phyloP scores from a whole-genome alignment of 116 monocot species.

The Phalaenopsis hybrid region DNA sequence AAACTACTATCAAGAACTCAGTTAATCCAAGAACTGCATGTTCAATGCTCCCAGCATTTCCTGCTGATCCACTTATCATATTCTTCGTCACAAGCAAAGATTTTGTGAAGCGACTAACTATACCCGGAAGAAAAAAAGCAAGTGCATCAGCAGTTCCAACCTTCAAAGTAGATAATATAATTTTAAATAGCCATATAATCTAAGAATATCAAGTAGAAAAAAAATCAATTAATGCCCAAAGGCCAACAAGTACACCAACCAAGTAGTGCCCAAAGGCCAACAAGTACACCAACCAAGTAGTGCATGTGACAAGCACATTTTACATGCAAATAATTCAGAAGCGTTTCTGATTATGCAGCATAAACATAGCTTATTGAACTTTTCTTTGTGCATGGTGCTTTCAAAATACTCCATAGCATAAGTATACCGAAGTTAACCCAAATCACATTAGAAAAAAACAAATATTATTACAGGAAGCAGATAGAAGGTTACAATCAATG shows the following conservation, averaged over 20 bases:
- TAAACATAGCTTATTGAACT: background rate
- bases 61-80: constrained; percentile 78
- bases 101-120: constrained; percentile 74
- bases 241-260: background rate
- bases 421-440: too few relatives aligned
- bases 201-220: constrained; percentile 5
- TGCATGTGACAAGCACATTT: background rate
- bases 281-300: background rate
- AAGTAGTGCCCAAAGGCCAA: background rate
- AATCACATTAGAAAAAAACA: too few relatives aligned
- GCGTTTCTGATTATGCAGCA: background rate
- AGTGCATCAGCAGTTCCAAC: constrained; percentile 83
- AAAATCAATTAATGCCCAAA: background rate
- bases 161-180: constrained; percentile 29
- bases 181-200: background rate
- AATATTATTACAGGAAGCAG: too few relatives aligned
- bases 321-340: background rate
- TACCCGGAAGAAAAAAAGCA: constrained; percentile 88
- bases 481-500: too few relatives aligned
- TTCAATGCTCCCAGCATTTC: constrained; percentile 61
- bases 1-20: constrained; percentile 70
- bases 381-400: background rate
- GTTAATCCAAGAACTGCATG: constrained; percentile 69
- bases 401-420: background rate
- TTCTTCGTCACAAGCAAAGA: constrained; percentile 54